Percentiles rank a stretch among this genome's conserved stretches.
Evolutionary conservation across 305 asterid genomes (phyloP).

Genomic region (Fraxinus platypoda): DNA sequence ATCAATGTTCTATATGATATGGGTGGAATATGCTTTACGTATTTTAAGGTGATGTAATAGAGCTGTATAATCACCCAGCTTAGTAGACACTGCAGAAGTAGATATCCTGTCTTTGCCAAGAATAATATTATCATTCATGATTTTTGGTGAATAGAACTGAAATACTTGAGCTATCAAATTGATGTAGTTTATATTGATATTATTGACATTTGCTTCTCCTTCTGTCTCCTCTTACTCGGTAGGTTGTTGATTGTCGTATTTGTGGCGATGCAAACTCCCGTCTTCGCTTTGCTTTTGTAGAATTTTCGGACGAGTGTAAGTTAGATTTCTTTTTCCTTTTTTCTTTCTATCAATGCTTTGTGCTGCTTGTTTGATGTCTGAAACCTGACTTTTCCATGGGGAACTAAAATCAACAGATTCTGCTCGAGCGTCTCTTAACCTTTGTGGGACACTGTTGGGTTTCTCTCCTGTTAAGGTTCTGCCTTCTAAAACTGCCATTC

Average conservation of each 20-base stretch:
- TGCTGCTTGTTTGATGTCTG: slow-evolving; percentile 9
- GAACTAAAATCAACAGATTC: slow-evolving; percentile 48
- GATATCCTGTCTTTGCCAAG: background rate
- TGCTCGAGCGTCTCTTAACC: slow-evolving; percentile 66
- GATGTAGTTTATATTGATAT: background rate
- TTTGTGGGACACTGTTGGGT: slow-evolving; percentile 62
- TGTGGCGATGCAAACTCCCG: slow-evolving; percentile 95
- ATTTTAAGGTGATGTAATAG: background rate
- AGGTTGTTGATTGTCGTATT: slow-evolving; percentile 91
- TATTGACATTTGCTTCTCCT: slow-evolving; percentile 1
- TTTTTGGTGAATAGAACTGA: slow-evolving; percentile 3
- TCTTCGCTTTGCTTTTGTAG: slow-evolving; percentile 94
- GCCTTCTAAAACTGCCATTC: slow-evolving; percentile 94
- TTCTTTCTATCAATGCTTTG: background rate
- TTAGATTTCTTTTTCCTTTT: slow-evolving; percentile 5
- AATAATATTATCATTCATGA: background rate
- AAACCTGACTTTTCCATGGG: slow-evolving; percentile 11
- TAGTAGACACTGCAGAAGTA: background rate
- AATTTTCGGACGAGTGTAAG: slow-evolving; percentile 79
- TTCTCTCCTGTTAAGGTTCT: slow-evolving; percentile 69
- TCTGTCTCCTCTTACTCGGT: slow-evolving; percentile 10
- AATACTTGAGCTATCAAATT: background rate
- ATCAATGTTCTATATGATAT: background rate
- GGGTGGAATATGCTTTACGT: background rate
- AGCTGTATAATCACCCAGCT: background rate